phyloP scores from a whole-genome alignment of 2,329 filamentous ascomycete genomes.

The Tothia fuscella region DNA sequence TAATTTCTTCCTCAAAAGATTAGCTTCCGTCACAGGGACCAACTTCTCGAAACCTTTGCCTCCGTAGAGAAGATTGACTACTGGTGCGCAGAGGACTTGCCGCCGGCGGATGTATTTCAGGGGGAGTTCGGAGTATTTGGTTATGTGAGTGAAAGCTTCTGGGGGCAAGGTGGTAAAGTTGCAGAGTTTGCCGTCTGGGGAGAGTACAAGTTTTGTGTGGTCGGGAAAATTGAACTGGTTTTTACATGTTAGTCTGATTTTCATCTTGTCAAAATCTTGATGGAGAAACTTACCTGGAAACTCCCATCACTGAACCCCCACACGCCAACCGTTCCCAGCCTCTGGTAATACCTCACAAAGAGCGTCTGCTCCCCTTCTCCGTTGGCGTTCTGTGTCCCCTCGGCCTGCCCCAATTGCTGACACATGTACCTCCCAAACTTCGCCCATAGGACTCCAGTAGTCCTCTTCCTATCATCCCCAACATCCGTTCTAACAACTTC shows the following conservation, averaged over 20 bases:
- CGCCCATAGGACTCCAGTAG: slow-evolving; percentile 48
- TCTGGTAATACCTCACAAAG: slow-evolving; percentile 70
- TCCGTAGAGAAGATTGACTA: slow-evolving; percentile 60
- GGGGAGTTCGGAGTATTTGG: slow-evolving; percentile 46
- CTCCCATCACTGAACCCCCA: slow-evolving; percentile 75
- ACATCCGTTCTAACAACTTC: slow-evolving; percentile 51
- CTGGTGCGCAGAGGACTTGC: slow-evolving; percentile 57
- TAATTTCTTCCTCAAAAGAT: slow-evolving; percentile 62
- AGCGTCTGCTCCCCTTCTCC: slow-evolving; percentile 9
- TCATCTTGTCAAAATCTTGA: slow-evolving; percentile 4
- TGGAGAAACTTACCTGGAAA: slow-evolving; percentile 45
- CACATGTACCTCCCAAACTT: slow-evolving; percentile 62
- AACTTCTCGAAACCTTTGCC: slow-evolving; percentile 38
- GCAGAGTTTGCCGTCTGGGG: slow-evolving; percentile 60
- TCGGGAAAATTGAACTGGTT: slow-evolving; percentile 73
- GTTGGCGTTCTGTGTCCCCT: slow-evolving; percentile 26
- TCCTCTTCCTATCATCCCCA: slow-evolving; percentile 46
- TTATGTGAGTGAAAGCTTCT: slow-evolving; percentile 56
- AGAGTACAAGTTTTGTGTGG: slow-evolving; percentile 73
- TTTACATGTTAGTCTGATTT: slow-evolving; percentile 16
- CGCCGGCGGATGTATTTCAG: slow-evolving; percentile 59
- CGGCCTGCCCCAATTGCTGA: slow-evolving; percentile 29
- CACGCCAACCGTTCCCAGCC: slow-evolving; percentile 68
- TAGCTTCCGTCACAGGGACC: slow-evolving; percentile 50
- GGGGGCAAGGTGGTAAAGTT: slow-evolving; percentile 66